Evolutionary conservation across 1,284 basidiomycete genomes (phyloP).

Genomic region (Lentinus polychrous): DNA sequence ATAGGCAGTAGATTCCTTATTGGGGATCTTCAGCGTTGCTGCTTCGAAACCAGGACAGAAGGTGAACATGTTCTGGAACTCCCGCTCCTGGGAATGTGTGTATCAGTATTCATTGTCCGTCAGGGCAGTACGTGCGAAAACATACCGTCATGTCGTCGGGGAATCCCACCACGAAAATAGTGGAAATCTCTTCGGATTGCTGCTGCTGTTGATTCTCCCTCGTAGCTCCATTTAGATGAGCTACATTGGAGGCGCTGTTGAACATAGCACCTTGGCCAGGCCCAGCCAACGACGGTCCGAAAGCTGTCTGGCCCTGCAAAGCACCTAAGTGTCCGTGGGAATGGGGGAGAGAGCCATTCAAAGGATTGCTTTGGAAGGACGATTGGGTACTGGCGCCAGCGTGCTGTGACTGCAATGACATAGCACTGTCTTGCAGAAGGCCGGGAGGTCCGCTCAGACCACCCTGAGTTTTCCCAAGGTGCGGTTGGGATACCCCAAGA

Average conservation of each 20-base stretch:
- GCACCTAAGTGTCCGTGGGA: conserved; percentile 33
- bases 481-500: conserved; percentile 12
- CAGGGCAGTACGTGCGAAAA: conserved; percentile 13
- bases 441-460: conserved; percentile 8
- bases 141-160: conserved; percentile 97
- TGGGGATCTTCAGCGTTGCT: conserved; percentile 94
- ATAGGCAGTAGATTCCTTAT: conserved; percentile 76
- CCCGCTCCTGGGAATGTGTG: conserved; percentile 69
- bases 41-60: conserved; percentile 96
- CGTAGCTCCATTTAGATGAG: conserved; percentile 19
- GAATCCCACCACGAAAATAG: conserved; percentile 98
- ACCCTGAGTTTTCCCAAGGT: conserved; percentile 12
- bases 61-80: conserved; percentile 99
- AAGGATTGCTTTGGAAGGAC: neutral
- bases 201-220: conserved; percentile 22
- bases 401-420: neutral
- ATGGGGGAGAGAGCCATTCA: neutral
- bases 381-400: conserved; percentile 2
- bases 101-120: neutral
- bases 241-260: conserved; percentile 19
- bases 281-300: conserved; percentile 55
- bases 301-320: conserved; percentile 64
- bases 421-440: conserved; percentile 5
- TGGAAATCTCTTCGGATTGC: conserved; percentile 85
- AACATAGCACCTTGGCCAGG: neutral